Base-by-base conservation (phyloP, 768 basidiomycete species). In the Kwoniella mangroviensis region DNA sequence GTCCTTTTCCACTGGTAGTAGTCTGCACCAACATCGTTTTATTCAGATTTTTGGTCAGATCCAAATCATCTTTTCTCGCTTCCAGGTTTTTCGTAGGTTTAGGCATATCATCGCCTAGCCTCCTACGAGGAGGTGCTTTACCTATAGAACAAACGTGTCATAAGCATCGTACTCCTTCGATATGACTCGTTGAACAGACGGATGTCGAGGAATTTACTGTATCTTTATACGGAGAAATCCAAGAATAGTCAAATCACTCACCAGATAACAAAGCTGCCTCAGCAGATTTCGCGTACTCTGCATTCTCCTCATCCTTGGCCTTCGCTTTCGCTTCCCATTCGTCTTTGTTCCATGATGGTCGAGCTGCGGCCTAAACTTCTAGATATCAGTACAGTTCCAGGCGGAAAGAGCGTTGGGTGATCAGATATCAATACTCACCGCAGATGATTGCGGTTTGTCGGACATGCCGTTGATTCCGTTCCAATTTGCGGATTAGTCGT, bases 311-410 rank as follows among this genome's bases (percentile, higher is more conserved):
- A 69, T 84, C 83, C 68, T 81, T 81, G 45, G 72, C 79, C 71
- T 81, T 80, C 6, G 83, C 82, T 74, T 82, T 81, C 12, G 79
- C 81, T 15, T 73, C 72, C 73, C 80, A 83, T 52, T 79, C 81
- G n/a, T 94, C 90, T 84, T 94, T 93, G 86, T 97, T 92, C 94
- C 95, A 98, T 86, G 90, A 93, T 84, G 90, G 91, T 58, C 94
- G 85, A 52, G 65, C 69, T 26, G 67, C 60, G 34, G 59, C 49
- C 67, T 68, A 21, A n/a, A 59, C 6, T 43, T n/a, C 17, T 17
- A 54, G 41, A 17, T 17, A 5, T 42, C n/a, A 63, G 21, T 28
- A 43, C 6, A 6, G 3, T 7, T 63, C n/a, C n/a, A 15, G 53
- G 26, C 24, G 57, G 34, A 7, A 34, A 34, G 34, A 34, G 34